Percentiles rank a stretch among this genome's conserved stretches.
Conservation (phyloP, 306 rosid species). For the Morella rubra region DNA sequence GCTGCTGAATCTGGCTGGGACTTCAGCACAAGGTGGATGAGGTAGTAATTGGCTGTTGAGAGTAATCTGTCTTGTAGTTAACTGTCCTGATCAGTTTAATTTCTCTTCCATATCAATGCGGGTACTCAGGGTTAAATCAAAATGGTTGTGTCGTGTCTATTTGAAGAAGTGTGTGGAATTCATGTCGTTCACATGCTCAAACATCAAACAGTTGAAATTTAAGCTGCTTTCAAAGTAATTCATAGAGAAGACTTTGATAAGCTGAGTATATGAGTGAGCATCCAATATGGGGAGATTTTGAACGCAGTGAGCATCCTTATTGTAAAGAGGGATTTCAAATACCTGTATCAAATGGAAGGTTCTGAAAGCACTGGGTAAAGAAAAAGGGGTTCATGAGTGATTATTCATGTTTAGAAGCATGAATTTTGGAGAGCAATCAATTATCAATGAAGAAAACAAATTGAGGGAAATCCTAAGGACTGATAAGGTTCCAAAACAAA, state of each 20-base stretch:
- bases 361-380: background rate
- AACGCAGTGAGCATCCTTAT: background rate
- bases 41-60: constrained; percentile 42
- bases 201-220: background rate
- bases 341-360: background rate
- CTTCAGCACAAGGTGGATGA: constrained; percentile 95
- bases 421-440: background rate
- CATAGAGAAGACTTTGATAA: background rate
- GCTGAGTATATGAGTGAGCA: background rate
- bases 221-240: background rate
- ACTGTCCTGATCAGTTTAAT: background rate
- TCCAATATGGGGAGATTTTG: background rate
- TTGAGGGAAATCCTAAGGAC: background rate
- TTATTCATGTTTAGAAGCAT: background rate
- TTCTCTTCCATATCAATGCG: background rate
- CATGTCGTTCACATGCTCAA: background rate
- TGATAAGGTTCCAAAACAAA: background rate
- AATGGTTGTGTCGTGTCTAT: background rate
- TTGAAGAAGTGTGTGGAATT: background rate
- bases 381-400: background rate
- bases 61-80: background rate
- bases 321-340: background rate
- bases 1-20: constrained; percentile 96
- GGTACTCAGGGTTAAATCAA: background rate
- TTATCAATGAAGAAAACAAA: background rate